phyloP scores from a whole-genome alignment of 768 basidiomycete species.

The Ramaria sp. region DNA sequence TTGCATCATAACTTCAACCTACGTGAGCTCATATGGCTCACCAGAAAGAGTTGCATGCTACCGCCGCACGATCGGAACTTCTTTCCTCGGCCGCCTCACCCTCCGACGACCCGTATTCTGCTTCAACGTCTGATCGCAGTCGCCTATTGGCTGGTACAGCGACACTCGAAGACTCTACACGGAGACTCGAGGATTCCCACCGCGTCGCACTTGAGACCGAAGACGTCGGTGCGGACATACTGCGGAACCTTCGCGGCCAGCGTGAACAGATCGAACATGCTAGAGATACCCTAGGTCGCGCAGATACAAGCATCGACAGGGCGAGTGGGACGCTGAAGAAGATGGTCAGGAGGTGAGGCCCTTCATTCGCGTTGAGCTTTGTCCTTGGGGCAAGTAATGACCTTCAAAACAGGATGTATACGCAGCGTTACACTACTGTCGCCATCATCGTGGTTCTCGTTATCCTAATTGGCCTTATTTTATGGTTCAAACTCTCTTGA shows the following conservation, averaged over 20 bases:
- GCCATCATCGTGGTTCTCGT: constrained; percentile 81
- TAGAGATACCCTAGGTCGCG: constrained; percentile 68
- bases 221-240: constrained; percentile 86
- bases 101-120: constrained; percentile 73
- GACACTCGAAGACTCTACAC: constrained; percentile 73
- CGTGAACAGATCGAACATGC: constrained; percentile 93
- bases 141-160: constrained; percentile 71
- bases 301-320: constrained; percentile 82
- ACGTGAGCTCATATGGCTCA: neutral
- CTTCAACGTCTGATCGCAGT: constrained; percentile 57
- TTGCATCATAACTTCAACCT: neutral
- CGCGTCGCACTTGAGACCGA: constrained; percentile 94
- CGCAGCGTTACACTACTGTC: constrained; percentile 82
- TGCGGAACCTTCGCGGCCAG: constrained; percentile 75
- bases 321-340: constrained; percentile 88
- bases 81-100: constrained; percentile 40
- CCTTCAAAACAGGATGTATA: constrained; percentile 74
- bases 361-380: constrained; percentile 9
- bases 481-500: constrained; percentile 59
- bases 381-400: constrained; percentile 14
- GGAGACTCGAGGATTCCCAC: constrained; percentile 82
- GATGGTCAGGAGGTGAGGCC: constrained; percentile 85
- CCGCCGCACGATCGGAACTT: constrained; percentile 69
- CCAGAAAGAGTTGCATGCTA: constrained; percentile 58
- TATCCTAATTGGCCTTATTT: constrained; percentile 68